Evolutionary conservation across 2,329 filamentous ascomycete genomes (phyloP), one percentile per base, ranked within the genome.

Genomic region (Fusarium sublunatum): DNA sequence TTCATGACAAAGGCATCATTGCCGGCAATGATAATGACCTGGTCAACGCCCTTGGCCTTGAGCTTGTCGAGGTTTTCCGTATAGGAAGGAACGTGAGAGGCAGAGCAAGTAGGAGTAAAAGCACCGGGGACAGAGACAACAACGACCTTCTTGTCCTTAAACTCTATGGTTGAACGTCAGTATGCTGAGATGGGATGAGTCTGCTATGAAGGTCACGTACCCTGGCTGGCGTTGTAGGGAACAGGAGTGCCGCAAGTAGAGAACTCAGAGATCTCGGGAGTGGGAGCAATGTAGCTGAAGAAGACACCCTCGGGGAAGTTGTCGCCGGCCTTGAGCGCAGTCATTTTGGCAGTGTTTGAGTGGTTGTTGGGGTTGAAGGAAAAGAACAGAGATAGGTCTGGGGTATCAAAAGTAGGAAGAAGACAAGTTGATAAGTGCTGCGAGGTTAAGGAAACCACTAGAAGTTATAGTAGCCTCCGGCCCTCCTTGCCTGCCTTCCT

Each of bases 1-100:
- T 87, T 89, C 91, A 94, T 94, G 77, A 96, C 92, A 75, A 84
- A 96, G 65, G 88, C 82, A 79, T 96, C 93, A 79, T 96, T 96
- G 82, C 82, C 89, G 58, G 92, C 91, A 73, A 96, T 89, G 73
- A 95, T 87, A 68, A 92, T 86, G 72, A 96, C 86, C 64, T 90
- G 78, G 78, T 96, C 92, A 68, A 96, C 90, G 71, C 91, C 92
- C 84, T 94, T 94, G 74, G 81, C 81, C 81, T 88, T 88, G 77
- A 96, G 83, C 73, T 89, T 82, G 49, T 86, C 81, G 68, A 89
- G 80, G 76, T 91, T 89, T 77, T 86, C 79, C 70, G 94, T 86
- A 84, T 92, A 96, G 61, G 90, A 89, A 61, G 91, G 90, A 61
- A 96, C 82, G 81, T 96, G 92, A 76, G 84, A 83, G 73, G 87